These are phyloP conservation scores for Moesziomyces sp. DNA, from an alignment of 1,284 basidiomycete genomes.

Conservation along the genomic window DNA sequence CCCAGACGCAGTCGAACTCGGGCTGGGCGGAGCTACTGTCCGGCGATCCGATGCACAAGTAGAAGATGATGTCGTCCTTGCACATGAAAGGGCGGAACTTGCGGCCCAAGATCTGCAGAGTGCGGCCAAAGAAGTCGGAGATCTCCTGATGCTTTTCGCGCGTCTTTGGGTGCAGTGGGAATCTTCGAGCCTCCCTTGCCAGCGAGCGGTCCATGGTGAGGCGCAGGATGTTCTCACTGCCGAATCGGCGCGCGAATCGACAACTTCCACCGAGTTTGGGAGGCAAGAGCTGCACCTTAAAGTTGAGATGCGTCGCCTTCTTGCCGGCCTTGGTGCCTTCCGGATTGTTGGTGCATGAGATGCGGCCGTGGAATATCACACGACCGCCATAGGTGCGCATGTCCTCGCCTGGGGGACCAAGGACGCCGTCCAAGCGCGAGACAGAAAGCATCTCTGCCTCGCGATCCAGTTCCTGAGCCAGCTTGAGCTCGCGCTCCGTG, in stretches of 20 bases:
- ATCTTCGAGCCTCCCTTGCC: slow-evolving; percentile 23
- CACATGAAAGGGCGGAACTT: slow-evolving; percentile 47
- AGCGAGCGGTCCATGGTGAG: slow-evolving; percentile 32
- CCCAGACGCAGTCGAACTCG: slow-evolving; percentile 19
- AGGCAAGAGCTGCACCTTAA: slow-evolving; percentile 23
- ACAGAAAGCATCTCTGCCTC: slow-evolving; percentile 13
- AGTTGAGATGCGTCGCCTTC: slow-evolving; percentile 5
- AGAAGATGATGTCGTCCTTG: slow-evolving; percentile 57
- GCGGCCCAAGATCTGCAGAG: slow-evolving; percentile 38
- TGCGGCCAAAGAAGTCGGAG: slow-evolving; percentile 13
- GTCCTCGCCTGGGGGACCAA: slow-evolving; percentile 32
- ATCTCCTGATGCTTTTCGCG: slow-evolving; percentile 34
- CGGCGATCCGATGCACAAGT: slow-evolving; percentile 34
- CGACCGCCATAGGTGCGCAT: slow-evolving; percentile 30
- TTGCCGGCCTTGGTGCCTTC: not conserved
- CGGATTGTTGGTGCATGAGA: slow-evolving; percentile 8
- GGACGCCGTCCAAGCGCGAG: slow-evolving; percentile 18
- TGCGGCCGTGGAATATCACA: slow-evolving; percentile 33
- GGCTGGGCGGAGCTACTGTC: slow-evolving; percentile 1
- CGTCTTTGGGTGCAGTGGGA: slow-evolving; percentile 9
- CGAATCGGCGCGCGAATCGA: slow-evolving; percentile 38
- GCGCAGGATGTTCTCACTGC: slow-evolving; percentile 32
- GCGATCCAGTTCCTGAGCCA: slow-evolving; percentile 31
- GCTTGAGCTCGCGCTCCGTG: slow-evolving; percentile 19
- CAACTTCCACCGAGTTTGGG: slow-evolving; percentile 37